Base-by-base conservation (phyloP, 345 rosid genomes). In the Euclidium syriacum region DNA sequence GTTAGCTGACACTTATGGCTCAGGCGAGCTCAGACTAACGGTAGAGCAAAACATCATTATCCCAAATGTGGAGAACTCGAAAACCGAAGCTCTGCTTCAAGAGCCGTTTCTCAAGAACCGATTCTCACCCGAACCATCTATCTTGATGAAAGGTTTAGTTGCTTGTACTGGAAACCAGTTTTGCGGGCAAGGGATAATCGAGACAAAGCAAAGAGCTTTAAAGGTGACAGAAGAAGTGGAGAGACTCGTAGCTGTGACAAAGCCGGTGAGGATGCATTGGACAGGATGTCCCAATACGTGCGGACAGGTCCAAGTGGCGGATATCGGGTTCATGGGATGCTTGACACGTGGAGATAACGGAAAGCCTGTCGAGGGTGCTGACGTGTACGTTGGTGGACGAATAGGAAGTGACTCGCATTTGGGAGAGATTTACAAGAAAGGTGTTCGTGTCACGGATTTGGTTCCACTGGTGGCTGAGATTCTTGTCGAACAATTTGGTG, bases 151-250 rank as follows among this genome's bases (percentile, higher is more conserved):
- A 78, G 91, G 95, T 0, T 58, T 94, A 24, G 97, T 94, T 15
- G 88, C 97, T 2, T 94, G 99, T 80, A 94, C 99, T 0, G 99
- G 98, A 10, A 91, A 73, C 76, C 91, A 90, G 65, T 94, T 94
- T 33, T 87, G 96, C 10, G 96, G 99, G 20, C 99, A 94, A 67
- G 97, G 86, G 3, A 87, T 94, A 10, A 94, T 90, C 7, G 99
- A 94, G 77, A 94, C 99, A 0, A 94, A 94, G 48, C 95, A 84
- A 9, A 78, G 99, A 55, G 95, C 97, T 19, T 26, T 89, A 50
- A 85, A 84, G 71, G 96, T 89, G 72, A 83, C 96, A 0, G 87
- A 87, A 71, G 99, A 94, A 65, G 91, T 94, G 10, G 81, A 77
- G 60, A 77, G 88, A 75, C 78, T 85, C 0, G 96, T 94, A 36